phyloP scores from a whole-genome alignment of 2,329 filamentous ascomycete species.

The Magnaporthiopsis incrustans region DNA sequence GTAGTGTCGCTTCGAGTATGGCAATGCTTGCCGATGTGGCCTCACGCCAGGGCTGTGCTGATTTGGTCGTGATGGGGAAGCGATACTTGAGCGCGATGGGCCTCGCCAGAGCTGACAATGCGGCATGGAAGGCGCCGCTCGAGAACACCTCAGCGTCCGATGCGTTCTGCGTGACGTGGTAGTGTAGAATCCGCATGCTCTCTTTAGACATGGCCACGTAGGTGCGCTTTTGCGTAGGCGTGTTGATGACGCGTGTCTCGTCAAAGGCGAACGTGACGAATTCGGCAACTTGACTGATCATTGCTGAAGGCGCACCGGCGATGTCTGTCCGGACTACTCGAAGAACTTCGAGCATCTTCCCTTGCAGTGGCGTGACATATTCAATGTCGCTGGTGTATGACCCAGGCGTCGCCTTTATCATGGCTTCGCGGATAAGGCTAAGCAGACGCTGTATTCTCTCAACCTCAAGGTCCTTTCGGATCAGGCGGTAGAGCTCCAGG shows the following conservation, averaged over 20 bases:
- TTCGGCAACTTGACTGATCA: conserved; percentile 62
- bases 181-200: conserved; percentile 63
- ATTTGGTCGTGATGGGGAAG: conserved; percentile 65
- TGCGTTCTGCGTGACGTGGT: conserved; percentile 50
- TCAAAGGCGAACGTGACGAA: conserved; percentile 64
- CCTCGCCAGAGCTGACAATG: conserved; percentile 57
- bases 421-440: conserved; percentile 59
- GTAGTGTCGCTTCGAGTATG: conserved; percentile 59
- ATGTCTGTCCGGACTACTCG: conserved; percentile 60
- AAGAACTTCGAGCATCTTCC: conserved; percentile 58
- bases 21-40: conserved; percentile 64
- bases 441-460: conserved; percentile 62
- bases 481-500: conserved; percentile 69
- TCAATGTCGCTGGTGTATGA: conserved; percentile 67
- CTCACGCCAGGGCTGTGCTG: conserved; percentile 67
- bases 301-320: conserved; percentile 54
- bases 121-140: conserved; percentile 56
- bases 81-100: conserved; percentile 75
- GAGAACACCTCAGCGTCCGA: conserved; percentile 59
- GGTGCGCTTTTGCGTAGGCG: conserved; percentile 50
- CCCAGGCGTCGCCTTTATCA: conserved; percentile 60
- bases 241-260: conserved; percentile 16
- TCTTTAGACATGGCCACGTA: conserved; percentile 86
- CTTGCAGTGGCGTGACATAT: conserved; percentile 64
- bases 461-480: conserved; percentile 54